Evolutionary conservation across 495 filamentous ascomycete species (phyloP).

Genomic region (Tuber indicum): DNA sequence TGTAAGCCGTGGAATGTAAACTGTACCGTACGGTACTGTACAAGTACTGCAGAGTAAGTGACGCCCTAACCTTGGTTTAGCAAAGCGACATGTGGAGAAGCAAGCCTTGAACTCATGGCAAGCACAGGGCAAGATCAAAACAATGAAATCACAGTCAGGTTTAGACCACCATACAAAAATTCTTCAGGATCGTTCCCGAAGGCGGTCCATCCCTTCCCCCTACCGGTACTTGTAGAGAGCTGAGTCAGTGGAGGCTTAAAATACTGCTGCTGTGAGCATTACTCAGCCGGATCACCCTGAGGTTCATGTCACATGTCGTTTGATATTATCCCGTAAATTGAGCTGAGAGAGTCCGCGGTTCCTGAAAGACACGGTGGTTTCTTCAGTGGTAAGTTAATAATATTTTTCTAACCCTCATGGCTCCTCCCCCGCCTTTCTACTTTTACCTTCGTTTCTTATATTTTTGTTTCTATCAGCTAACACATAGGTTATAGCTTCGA

Average conservation of each 20-base stretch:
- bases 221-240: background rate
- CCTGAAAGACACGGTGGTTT: conserved; percentile 6
- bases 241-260: background rate
- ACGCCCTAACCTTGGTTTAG: background rate
- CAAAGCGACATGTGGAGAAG: background rate
- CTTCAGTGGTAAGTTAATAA: background rate
- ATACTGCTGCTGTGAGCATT: background rate
- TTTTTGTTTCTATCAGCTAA: background rate
- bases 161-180: background rate
- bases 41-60: background rate
- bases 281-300: background rate
- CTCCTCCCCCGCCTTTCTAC: background rate
- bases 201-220: background rate
- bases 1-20: background rate
- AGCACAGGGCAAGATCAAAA: background rate
- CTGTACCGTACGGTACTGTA: too few relatives aligned
- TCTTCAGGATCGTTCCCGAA: background rate
- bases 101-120: background rate
- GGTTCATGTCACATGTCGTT: background rate
- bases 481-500: background rate
- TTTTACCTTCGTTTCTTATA: background rate
- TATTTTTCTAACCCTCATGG: background rate
- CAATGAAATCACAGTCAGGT: background rate
- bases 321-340: background rate
- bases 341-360: background rate